Evolutionary conservation across 225 moss, liverwort and hornwort species (phyloP).

Genomic region (Sphagnum tenellum): DNA sequence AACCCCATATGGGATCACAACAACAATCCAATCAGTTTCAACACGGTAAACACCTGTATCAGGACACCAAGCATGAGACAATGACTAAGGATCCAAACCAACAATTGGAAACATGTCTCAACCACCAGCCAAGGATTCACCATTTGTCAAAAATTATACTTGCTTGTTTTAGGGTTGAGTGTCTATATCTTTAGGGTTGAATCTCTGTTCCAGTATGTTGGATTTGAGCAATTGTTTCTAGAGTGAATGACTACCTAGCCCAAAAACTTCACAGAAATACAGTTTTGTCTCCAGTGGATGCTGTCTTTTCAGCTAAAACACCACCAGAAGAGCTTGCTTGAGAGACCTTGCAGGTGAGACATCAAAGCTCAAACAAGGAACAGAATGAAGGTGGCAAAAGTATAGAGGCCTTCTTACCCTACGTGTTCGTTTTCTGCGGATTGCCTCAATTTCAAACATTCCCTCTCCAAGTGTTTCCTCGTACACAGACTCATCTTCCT

Average conservation of each 20-base stretch:
- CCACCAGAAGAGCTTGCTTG: background rate
- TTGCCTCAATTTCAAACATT: conserved; percentile 58
- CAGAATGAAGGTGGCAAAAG: no score
- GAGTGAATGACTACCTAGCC: background rate
- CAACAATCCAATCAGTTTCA: conserved; percentile 2
- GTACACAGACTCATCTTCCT: conserved; percentile 26
- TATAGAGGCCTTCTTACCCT: conserved; percentile 17
- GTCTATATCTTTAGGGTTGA: no score
- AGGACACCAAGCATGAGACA: background rate
- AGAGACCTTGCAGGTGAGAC: background rate
- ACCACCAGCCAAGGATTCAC: no score
- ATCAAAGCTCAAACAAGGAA: no score
- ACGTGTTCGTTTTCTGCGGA: conserved; percentile 50
- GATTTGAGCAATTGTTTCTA: background rate
- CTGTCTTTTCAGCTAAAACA: no score
- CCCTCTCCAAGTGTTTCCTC: conserved; percentile 58
- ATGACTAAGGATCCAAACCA: background rate
- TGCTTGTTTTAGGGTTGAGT: no score
- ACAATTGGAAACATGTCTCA: no score
- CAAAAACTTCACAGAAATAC: background rate
- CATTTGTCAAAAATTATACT: no score
- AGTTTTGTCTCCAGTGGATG: no score
- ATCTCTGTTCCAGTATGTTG: no score
- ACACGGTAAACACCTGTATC: no score
- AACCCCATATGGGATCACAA: background rate